phyloP scores from a whole-genome alignment of 23 red algal genomes.

The Gracilaria gracilis region DNA sequence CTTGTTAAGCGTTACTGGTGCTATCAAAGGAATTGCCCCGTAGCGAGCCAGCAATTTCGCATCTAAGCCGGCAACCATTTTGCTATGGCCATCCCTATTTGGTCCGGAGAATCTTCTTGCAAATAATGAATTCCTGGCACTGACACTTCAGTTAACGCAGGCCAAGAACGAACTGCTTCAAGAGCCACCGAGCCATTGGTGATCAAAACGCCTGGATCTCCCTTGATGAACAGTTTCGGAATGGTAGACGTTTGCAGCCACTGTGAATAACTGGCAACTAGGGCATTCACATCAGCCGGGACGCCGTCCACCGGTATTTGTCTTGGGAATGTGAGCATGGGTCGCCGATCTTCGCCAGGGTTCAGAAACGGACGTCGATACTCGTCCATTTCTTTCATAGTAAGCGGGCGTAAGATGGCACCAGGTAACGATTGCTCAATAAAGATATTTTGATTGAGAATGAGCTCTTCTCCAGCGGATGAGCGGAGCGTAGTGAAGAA shows the following conservation, averaged over 20 bases:
- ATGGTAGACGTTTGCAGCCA: slow-evolving; percentile 31
- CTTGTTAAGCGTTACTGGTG: too few relatives aligned
- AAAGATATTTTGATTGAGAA: slow-evolving; percentile 39
- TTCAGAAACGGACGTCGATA: slow-evolving; percentile 55
- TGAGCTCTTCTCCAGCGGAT: slow-evolving; percentile 36
- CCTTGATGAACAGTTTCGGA: slow-evolving; percentile 48
- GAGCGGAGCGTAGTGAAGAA: slow-evolving; percentile 32
- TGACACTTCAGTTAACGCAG: neutral
- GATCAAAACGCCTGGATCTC: slow-evolving; percentile 39
- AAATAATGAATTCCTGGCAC: slow-evolving; percentile 40
- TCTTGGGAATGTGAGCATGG: slow-evolving; percentile 43
- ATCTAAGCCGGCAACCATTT: slow-evolving; percentile 32
- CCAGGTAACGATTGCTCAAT: slow-evolving; percentile 14
- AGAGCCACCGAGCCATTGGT: neutral
- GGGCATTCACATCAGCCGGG: slow-evolving; percentile 10
- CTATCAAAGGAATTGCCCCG: too few relatives aligned
- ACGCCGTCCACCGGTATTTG: slow-evolving; percentile 39
- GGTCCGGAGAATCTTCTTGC: slow-evolving; percentile 53
- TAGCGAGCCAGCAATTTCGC: too few relatives aligned
- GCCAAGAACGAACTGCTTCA: neutral
- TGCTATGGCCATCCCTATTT: slow-evolving; percentile 42
- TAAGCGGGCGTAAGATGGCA: slow-evolving; percentile 18
- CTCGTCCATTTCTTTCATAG: slow-evolving; percentile 14
- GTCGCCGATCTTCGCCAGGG: slow-evolving; percentile 43
- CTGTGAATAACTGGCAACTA: slow-evolving; percentile 30